Evolutionary conservation across 2,329 filamentous ascomycete species (phyloP).

Genomic region (Fusarium equiseti): DNA sequence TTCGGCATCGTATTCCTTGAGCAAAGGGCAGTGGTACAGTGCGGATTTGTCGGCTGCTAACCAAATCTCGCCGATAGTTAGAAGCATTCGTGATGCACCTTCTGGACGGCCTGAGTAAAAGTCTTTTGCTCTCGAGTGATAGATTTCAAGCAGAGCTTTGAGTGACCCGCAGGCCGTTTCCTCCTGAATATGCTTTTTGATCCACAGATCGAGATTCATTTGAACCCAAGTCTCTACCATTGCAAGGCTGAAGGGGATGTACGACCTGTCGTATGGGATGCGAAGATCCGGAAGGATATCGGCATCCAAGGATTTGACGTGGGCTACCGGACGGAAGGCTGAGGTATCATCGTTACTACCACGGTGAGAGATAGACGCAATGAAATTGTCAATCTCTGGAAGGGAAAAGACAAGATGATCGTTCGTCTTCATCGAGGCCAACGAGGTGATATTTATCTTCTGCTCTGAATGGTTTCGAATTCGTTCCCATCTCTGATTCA

Average conservation of each 20-base stretch:
- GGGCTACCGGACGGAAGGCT: constrained; percentile 18
- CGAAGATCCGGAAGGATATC: background rate
- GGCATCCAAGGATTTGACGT: background rate
- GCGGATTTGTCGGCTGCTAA: constrained; percentile 65
- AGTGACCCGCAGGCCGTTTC: constrained; percentile 48
- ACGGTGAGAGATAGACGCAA: constrained; percentile 14
- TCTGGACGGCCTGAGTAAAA: constrained; percentile 59
- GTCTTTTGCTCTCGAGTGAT: constrained; percentile 47
- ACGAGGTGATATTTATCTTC: background rate
- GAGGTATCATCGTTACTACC: background rate
- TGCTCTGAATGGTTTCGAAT: constrained; percentile 2
- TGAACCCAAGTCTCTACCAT: constrained; percentile 65
- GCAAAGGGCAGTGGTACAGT: constrained; percentile 52
- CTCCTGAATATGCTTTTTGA: constrained; percentile 44
- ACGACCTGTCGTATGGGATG: background rate
- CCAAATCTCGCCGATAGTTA: constrained; percentile 71
- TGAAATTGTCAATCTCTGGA: constrained; percentile 20
- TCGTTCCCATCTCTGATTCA: constrained; percentile 18
- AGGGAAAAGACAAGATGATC: constrained; percentile 18
- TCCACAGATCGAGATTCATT: constrained; percentile 55
- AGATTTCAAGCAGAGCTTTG: constrained; percentile 51
- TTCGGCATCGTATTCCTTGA: constrained; percentile 61
- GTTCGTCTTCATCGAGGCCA: constrained; percentile 1
- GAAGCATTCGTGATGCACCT: constrained; percentile 64
- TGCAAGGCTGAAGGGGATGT: constrained; percentile 45